Evolutionary conservation across 345 rosid genomes (phyloP).

Genomic region (Populus simonii): DNA sequence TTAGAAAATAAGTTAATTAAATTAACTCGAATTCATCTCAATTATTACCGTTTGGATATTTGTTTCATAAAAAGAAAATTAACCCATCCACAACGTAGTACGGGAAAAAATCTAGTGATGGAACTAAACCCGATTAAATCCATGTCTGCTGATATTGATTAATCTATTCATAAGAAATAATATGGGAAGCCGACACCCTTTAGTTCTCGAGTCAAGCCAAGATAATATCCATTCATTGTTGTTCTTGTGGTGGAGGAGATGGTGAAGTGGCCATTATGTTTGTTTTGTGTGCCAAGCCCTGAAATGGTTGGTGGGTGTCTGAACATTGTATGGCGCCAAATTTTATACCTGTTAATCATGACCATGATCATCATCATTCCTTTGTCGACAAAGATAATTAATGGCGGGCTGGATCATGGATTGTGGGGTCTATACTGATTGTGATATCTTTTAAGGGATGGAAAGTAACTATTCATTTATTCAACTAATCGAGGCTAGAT

Average conservation of each 20-base stretch:
- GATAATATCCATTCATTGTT: neutral
- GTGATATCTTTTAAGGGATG: neutral
- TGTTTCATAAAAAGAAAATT: fast-evolving
- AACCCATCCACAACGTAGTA: no score
- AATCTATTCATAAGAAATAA: neutral
- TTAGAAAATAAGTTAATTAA: no score
- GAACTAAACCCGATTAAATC: neutral
- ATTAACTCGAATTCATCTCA: fast-evolving
- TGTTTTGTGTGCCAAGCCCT: neutral
- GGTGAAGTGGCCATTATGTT: neutral
- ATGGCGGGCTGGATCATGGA: neutral
- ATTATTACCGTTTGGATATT: no score
- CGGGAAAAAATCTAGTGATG: fast-evolving
- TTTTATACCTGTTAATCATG: neutral
- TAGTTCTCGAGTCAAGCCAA: neutral
- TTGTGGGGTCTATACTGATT: neutral
- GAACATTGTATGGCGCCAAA: neutral
- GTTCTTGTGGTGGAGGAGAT: neutral
- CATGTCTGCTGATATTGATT: neutral
- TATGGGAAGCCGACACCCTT: neutral
- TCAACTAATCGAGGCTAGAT: no score
- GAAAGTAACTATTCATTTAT: no score
- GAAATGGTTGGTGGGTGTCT: neutral
- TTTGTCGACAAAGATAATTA: neutral
- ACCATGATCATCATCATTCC: neutral